Conservation (phyloP, 2,329 filamentous ascomycete genomes). For the Keithomyces neogunnii region DNA sequence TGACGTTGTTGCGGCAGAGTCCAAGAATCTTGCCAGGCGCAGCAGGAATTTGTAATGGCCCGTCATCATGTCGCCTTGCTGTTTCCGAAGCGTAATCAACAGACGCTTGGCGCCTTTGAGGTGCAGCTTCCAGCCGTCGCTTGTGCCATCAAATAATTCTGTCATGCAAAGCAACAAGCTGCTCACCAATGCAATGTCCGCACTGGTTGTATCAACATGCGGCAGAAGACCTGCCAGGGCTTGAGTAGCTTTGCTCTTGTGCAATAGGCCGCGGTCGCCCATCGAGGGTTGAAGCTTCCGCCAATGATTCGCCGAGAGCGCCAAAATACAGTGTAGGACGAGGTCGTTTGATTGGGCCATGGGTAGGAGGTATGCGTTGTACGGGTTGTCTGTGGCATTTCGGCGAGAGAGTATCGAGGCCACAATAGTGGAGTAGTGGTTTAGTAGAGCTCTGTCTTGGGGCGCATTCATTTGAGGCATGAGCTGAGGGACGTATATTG, state of each 20-base stretch:
- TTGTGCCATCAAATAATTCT: constrained; percentile 33
- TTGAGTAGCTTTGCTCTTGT: constrained; percentile 24
- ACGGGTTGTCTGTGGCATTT: constrained; percentile 19
- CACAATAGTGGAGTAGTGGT: constrained; percentile 26
- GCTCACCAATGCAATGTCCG: constrained; percentile 27
- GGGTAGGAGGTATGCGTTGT: constrained; percentile 22
- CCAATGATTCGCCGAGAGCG: constrained; percentile 26
- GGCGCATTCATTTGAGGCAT: constrained; percentile 20
- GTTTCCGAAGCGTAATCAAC: constrained; percentile 21
- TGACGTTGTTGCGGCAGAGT: constrained; percentile 24
- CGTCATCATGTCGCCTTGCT: constrained; percentile 23
- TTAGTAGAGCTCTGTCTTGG: constrained; percentile 23
- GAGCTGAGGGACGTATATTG: constrained; percentile 20
- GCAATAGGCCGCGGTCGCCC: constrained; percentile 19
- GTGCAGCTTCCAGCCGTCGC: constrained; percentile 32
- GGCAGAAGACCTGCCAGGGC: constrained; percentile 22
- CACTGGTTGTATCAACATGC: constrained; percentile 22
- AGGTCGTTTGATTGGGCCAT: constrained; percentile 24
- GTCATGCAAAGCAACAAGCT: constrained; percentile 33
- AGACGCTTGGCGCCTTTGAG: constrained; percentile 32
- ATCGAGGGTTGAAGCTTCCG: constrained; percentile 22
- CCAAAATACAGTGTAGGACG: constrained; percentile 24
- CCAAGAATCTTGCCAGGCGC: constrained; percentile 22
- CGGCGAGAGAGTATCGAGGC: constrained; percentile 23
- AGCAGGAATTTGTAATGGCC: constrained; percentile 30